Conservation (phyloP, 2,329 filamentous ascomycete genomes). For the Pseudogymnoascus sp. region DNA sequence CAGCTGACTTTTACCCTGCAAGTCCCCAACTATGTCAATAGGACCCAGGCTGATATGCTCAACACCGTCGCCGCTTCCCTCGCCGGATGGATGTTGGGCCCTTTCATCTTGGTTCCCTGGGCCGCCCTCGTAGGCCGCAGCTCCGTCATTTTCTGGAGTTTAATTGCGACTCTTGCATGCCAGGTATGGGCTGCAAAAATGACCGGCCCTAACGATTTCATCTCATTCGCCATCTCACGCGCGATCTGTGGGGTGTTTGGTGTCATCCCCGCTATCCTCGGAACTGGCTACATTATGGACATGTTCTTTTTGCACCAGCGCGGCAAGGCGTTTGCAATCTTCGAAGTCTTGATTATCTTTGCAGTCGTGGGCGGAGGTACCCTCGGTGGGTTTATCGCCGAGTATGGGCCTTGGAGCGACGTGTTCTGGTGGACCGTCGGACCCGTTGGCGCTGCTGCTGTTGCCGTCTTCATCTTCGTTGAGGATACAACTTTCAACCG, state of each 20-base stretch:
- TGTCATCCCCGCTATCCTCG: slow-evolving; percentile 32
- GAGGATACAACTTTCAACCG: slow-evolving; percentile 34
- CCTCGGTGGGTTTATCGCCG: slow-evolving; percentile 34
- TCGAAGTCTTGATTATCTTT: slow-evolving; percentile 32
- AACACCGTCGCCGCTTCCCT: slow-evolving; percentile 31
- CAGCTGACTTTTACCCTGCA: slow-evolving; percentile 32
- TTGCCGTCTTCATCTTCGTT: slow-evolving; percentile 32
- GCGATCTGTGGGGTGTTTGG: slow-evolving; percentile 36
- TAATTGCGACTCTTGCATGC: slow-evolving; percentile 30
- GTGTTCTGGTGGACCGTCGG: slow-evolving; percentile 40
- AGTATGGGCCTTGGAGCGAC: slow-evolving; percentile 30
- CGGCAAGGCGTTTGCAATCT: slow-evolving; percentile 33
- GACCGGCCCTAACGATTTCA: slow-evolving; percentile 30
- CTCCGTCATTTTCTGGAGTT: slow-evolving; percentile 34
- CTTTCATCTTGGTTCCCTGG: slow-evolving; percentile 33
- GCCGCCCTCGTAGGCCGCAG: slow-evolving; percentile 31
- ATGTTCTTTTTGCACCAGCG: slow-evolving; percentile 38
- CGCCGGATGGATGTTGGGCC: slow-evolving; percentile 33
- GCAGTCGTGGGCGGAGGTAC: slow-evolving; percentile 32
- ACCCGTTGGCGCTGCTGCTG: slow-evolving; percentile 28
- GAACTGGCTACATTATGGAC: slow-evolving; percentile 35
- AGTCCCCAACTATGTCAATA: slow-evolving; percentile 29
- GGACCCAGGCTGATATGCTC: neutral
- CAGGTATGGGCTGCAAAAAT: slow-evolving; percentile 34
- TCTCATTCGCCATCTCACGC: slow-evolving; percentile 32